phyloP scores from a whole-genome alignment of 495 filamentous ascomycete species.

The Lentithecium fluviatile region DNA sequence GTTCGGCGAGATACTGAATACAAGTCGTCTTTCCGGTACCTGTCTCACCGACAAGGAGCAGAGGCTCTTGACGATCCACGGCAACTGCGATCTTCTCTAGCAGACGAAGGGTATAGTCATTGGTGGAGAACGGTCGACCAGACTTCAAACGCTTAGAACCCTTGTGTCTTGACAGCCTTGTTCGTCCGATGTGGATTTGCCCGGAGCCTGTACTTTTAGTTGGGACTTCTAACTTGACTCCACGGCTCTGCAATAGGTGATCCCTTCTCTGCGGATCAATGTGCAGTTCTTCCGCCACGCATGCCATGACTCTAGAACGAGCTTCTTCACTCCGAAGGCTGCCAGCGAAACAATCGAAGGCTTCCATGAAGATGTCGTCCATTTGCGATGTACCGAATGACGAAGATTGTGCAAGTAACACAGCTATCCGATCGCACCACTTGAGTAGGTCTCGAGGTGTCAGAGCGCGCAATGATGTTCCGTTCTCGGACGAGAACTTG shows the following conservation, averaged over 20 bases:
- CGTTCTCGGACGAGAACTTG: constrained; percentile 53
- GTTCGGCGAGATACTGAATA: constrained; percentile 84
- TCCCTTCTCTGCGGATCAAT: constrained; percentile 74
- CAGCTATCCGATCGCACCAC: constrained; percentile 74
- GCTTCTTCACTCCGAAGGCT: constrained; percentile 65
- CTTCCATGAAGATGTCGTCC: constrained; percentile 87
- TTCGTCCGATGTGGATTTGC: constrained; percentile 32
- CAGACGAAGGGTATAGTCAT: constrained; percentile 65
- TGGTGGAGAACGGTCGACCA: constrained; percentile 66
- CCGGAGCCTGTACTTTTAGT: constrained; percentile 43
- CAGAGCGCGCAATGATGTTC: constrained; percentile 52
- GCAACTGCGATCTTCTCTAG: constrained; percentile 84
- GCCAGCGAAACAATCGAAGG: constrained; percentile 82
- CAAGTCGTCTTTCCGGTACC: constrained; percentile 97
- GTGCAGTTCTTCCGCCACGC: constrained; percentile 80
- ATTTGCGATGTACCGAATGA: constrained; percentile 71
- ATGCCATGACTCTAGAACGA: constrained; percentile 59
- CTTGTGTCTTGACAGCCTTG: constrained; percentile 17
- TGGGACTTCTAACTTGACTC: constrained; percentile 60
- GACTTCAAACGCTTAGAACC: constrained; percentile 43
- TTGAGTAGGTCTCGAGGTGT: constrained; percentile 85
- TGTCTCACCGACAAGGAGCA: constrained; percentile 93
- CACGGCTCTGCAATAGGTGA: constrained; percentile 37
- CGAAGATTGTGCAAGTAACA: constrained; percentile 54
- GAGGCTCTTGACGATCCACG: constrained; percentile 78